Evolutionary conservation across 2,329 filamentous ascomycete species (phyloP).

Genomic region (Calonectria pseudoturangicola): DNA sequence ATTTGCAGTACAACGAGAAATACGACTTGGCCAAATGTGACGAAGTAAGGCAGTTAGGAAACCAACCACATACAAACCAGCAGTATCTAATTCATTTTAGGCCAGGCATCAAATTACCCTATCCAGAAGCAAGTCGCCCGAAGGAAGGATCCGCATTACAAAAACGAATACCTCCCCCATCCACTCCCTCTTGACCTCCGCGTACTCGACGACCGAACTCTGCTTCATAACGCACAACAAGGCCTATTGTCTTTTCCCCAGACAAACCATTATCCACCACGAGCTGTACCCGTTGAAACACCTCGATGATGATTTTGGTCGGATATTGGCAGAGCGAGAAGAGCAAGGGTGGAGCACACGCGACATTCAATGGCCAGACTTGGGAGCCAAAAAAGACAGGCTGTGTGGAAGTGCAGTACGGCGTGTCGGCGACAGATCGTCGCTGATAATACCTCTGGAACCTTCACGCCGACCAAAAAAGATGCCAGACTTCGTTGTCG

Average conservation of each 20-base stretch:
- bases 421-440: neutral
- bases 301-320: slow-evolving; percentile 7
- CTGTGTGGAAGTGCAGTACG: neutral
- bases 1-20: slow-evolving; percentile 6
- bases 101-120: slow-evolving; percentile 3
- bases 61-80: neutral
- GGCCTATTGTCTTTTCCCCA: slow-evolving; percentile 8
- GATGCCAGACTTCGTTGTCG: neutral
- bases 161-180: neutral
- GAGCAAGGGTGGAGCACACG: slow-evolving; percentile 12
- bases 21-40: neutral
- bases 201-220: neutral
- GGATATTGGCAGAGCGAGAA: neutral
- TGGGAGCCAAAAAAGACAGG: neutral
- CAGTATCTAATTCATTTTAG: neutral
- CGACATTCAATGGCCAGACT: slow-evolving; percentile 11
- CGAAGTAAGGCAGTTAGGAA: neutral
- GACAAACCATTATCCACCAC: neutral
- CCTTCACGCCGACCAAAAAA: neutral
- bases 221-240: slow-evolving; percentile 14
- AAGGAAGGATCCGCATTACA: neutral
- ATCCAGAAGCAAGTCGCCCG: neutral
- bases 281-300: neutral
- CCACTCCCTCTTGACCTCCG: neutral
- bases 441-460: slow-evolving; percentile 7